Conservation (phyloP, 2,329 filamentous ascomycete species). For the Stagonosporopsis cucurbitacearum region DNA sequence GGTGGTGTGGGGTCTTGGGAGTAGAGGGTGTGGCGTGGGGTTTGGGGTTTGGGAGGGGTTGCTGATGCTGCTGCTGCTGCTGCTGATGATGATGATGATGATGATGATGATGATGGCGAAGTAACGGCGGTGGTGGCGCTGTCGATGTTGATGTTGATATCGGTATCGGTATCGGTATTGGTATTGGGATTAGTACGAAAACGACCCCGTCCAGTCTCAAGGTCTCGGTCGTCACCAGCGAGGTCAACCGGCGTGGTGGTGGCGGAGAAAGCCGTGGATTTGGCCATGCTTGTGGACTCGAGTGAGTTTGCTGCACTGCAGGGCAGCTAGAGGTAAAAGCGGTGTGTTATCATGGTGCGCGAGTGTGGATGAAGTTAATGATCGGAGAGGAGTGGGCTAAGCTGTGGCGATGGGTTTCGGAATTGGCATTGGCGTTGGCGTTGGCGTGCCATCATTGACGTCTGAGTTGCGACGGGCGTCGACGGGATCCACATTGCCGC, state of each 20-base stretch:
- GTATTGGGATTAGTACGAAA: background rate
- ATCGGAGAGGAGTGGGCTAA: background rate
- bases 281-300: background rate
- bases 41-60: too few relatives aligned
- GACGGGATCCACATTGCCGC: conserved; percentile 12
- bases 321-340: conserved; percentile 2
- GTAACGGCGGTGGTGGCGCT: conserved; percentile 7
- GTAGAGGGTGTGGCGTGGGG: conserved; percentile 7
- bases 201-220: conserved; percentile 10
- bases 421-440: background rate
- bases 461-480: conserved; percentile 14
- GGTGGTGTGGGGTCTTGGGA: too few relatives aligned
- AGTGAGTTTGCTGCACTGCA: too few relatives aligned
- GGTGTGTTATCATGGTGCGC: conserved; percentile 3
- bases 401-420: conserved; percentile 3
- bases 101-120: too few relatives aligned
- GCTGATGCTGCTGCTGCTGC: too few relatives aligned
- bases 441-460: conserved; percentile 11
- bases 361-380: background rate
- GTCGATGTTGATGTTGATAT: background rate
- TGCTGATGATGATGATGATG: too few relatives aligned
- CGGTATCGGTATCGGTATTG: conserved; percentile 3
- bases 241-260: conserved; percentile 1
- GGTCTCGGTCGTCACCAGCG: background rate
- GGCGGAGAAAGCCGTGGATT: conserved; percentile 5